Evolutionary conservation across 1,139 yeast species (phyloP).

Genomic region (Zygoascus meyerae): DNA sequence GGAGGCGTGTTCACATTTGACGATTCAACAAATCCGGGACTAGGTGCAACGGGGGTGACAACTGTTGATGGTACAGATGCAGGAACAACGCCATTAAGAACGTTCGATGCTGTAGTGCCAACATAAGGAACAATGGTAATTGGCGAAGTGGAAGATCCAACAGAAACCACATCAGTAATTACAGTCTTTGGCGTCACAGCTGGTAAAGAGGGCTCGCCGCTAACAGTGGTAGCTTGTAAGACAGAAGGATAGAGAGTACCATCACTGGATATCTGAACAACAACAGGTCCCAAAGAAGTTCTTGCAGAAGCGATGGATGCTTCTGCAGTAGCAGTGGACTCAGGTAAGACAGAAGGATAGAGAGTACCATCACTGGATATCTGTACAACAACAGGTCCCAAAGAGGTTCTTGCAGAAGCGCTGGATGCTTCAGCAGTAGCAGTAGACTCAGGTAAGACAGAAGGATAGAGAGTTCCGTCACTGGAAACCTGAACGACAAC

Average conservation of each 20-base stretch:
- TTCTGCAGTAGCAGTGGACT: not conserved
- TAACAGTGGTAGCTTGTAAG: not conserved
- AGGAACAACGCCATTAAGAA: not conserved
- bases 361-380: not conserved
- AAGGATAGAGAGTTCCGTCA: not conserved
- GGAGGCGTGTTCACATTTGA: not conserved
- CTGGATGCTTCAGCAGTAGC: not conserved
- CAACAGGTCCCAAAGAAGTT: not conserved
- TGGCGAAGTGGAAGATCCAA: not conserved
- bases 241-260: not conserved
- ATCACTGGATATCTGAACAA: not conserved
- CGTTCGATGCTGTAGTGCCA: constrained; percentile 1
- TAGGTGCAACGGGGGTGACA: not conserved
- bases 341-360: not conserved
- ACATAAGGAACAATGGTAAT: not conserved
- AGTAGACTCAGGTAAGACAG: not conserved
- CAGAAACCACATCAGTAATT: not conserved
- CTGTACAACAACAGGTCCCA: not conserved
- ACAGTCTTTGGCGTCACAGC: not conserved
- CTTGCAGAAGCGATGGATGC: not conserved
- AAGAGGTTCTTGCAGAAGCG: not conserved
- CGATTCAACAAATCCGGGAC: not conserved
- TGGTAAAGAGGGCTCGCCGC: not conserved
- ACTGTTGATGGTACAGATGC: not conserved
- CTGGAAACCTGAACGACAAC: not conserved